Percentiles rank a stretch among this genome's conserved stretches.
phyloP scores from a whole-genome alignment of 306 rosid genomes.

The Rosa chinensis region DNA sequence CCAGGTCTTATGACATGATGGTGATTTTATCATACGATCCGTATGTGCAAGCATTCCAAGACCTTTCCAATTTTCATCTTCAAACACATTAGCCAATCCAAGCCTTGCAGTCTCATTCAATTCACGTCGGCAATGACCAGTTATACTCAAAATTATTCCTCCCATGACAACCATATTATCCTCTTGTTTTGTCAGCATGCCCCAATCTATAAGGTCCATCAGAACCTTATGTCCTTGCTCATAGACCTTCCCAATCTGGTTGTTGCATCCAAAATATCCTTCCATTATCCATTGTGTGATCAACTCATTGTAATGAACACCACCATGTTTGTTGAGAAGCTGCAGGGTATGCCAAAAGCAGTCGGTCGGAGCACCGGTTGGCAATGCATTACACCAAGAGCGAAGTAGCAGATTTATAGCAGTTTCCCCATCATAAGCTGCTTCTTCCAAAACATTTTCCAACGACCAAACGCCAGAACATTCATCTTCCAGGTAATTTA shows the following conservation, averaged over 20 bases:
- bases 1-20: neutral
- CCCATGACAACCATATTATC: constrained; percentile 24
- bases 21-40: constrained; percentile 28
- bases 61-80: constrained; percentile 17
- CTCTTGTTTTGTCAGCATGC: constrained; percentile 24
- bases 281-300: constrained; percentile 45
- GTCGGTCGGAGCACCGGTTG: neutral
- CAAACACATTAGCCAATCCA: constrained; percentile 30
- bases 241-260: constrained; percentile 28
- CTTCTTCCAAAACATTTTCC: constrained; percentile 20
- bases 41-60: constrained; percentile 22
- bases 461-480: neutral
- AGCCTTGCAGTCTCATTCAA: constrained; percentile 20
- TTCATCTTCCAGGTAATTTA: constrained; percentile 3
- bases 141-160: neutral
- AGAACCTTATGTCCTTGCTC: constrained; percentile 24
- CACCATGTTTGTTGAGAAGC: constrained; percentile 12
- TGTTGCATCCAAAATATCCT: constrained; percentile 23
- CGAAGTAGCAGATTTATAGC: constrained; percentile 7
- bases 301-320: constrained; percentile 39
- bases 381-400: constrained; percentile 24
- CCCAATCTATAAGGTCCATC: constrained; percentile 31
- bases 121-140: constrained; percentile 6
- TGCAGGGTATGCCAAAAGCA: constrained; percentile 34
- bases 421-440: neutral